These are phyloP conservation scores for Ophiostoma montium DNA, from an alignment of 2,329 filamentous ascomycete species.

Conservation along the genomic window DNA sequence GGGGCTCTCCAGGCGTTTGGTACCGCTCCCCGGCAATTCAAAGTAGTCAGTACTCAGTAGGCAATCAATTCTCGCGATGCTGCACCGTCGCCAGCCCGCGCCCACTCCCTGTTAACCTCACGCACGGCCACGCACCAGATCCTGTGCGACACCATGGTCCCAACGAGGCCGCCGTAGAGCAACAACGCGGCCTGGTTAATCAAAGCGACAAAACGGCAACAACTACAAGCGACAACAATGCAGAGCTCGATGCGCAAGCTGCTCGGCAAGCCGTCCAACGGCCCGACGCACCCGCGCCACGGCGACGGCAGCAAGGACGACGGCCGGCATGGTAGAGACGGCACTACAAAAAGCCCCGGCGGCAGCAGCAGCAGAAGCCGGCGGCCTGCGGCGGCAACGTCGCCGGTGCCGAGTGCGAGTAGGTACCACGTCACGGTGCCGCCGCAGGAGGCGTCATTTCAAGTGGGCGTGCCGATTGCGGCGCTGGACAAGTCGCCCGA, in stretches of 20 bases:
- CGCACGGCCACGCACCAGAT: not conserved
- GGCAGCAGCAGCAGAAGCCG: constrained; percentile 21
- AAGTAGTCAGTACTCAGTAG: no score
- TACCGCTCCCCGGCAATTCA: no score
- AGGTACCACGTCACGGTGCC: no score
- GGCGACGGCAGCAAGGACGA: not conserved
- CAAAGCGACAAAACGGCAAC: not conserved
- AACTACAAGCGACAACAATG: not conserved
- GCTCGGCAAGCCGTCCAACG: constrained; percentile 32
- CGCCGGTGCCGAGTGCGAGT: no score
- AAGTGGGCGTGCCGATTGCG: constrained; percentile 37
- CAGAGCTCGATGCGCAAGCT: constrained; percentile 38
- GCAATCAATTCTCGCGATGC: not conserved
- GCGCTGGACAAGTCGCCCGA: constrained; percentile 46
- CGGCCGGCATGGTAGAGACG: no score
- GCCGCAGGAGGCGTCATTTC: constrained; percentile 41
- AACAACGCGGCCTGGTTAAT: not conserved
- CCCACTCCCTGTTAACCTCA: not conserved
- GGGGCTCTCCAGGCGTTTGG: no score
- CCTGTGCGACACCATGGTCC: constrained; percentile 1
- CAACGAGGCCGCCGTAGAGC: not conserved
- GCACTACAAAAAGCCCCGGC: not conserved
- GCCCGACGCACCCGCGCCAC: not conserved
- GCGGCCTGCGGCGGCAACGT: constrained; percentile 18
- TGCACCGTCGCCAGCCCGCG: not conserved